Conservation (phyloP, 2,329 filamentous ascomycete species). For the Fusarium sambucinum region DNA sequence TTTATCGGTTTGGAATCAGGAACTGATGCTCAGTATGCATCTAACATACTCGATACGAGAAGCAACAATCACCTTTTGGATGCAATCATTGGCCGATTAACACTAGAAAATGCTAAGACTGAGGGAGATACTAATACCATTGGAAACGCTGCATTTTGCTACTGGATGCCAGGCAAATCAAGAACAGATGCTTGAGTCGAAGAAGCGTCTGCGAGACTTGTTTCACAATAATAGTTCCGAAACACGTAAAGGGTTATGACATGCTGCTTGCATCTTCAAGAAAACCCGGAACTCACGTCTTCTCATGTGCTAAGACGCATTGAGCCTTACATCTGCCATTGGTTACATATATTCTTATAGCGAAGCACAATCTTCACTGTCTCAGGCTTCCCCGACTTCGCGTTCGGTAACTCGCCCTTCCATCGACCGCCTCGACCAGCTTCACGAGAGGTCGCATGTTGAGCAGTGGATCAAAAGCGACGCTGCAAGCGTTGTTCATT, state of each 20-base stretch:
- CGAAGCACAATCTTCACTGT: fast-evolving
- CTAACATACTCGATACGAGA: not conserved
- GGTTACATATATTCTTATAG: not conserved
- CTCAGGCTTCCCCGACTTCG: fast-evolving
- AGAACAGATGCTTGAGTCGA: not conserved
- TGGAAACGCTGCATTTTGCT: not conserved
- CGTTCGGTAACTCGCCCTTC: fast-evolving
- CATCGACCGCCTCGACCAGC: not conserved
- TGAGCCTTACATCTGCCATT: not conserved
- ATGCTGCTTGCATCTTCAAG: not conserved
- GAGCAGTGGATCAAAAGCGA: not conserved
- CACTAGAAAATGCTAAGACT: too few relatives aligned
- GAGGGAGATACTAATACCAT: not conserved
- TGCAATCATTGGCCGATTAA: not conserved
- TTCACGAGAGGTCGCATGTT: not conserved
- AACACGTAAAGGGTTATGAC: fast-evolving
- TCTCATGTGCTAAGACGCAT: not conserved
- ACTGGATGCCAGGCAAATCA: conserved; percentile 6
- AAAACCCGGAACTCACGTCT: fast-evolving
- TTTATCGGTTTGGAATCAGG: not conserved
- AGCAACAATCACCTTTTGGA: not conserved
- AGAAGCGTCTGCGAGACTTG: not conserved
- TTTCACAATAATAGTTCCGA: fast-evolving
- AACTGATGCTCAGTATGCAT: not conserved
- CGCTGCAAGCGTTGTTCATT: fast-evolving